Conservation (phyloP, 129 eudicot species). For the Chrysanthemum seticuspe region DNA sequence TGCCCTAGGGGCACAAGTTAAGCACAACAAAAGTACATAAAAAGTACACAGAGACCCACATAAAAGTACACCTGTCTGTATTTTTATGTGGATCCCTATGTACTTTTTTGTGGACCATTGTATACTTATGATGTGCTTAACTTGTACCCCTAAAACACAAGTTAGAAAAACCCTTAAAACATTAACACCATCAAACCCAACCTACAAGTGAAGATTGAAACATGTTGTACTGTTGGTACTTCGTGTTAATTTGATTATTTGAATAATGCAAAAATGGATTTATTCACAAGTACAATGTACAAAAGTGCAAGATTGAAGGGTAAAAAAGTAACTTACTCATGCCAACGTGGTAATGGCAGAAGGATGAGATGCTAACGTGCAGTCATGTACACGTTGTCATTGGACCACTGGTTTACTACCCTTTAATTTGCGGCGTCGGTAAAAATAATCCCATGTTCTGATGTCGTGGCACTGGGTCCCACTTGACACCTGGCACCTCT, state of each 20-base stretch:
- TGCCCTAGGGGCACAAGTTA: too few species aligned
- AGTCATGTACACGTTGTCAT: constrained; percentile 35
- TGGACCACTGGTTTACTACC: constrained; percentile 34
- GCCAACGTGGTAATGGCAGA: constrained; percentile 28
- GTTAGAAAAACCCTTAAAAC: too few species aligned
- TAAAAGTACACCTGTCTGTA: too few species aligned
- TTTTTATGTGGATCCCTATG: too few species aligned
- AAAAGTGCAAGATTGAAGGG: neutral
- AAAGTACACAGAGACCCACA: too few species aligned
- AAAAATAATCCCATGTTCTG: constrained; percentile 21
- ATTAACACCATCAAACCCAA: too few species aligned
- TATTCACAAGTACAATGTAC: neutral
- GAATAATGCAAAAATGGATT: neutral
- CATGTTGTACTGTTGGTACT: neutral
- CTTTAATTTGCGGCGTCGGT: constrained; percentile 41
- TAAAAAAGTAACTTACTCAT: neutral
- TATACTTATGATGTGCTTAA: too few species aligned
- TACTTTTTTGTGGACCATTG: too few species aligned
- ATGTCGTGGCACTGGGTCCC: constrained; percentile 40
- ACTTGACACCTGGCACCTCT: constrained; percentile 39
- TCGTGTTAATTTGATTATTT: too few species aligned
- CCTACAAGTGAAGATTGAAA: too few species aligned
- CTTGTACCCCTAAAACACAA: too few species aligned
- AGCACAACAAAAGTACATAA: too few species aligned
- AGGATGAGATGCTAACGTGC: constrained; percentile 26